phyloP scores from a whole-genome alignment of 371 early-diverging fungal genomes.

The Rhizomucor miehei region DNA sequence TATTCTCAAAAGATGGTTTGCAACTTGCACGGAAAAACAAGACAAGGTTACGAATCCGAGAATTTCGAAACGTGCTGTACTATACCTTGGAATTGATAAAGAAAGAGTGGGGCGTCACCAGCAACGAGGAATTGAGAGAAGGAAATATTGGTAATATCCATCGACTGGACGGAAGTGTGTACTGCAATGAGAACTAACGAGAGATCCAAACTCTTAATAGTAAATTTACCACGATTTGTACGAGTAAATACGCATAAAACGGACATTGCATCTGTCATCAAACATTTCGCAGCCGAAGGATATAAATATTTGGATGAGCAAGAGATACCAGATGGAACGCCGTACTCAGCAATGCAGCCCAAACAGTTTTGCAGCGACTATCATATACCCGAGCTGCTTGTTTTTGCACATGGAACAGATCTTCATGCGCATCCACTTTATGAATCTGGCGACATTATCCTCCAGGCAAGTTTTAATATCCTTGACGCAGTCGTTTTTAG shows the following conservation, averaged over 20 bases:
- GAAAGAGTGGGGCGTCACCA: constrained; percentile 56
- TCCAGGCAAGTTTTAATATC: constrained; percentile 59
- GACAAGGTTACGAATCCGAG: constrained; percentile 60
- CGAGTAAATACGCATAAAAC: constrained; percentile 73
- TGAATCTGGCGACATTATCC: constrained; percentile 72
- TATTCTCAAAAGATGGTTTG: constrained; percentile 76
- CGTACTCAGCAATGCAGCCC: no score
- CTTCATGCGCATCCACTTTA: constrained; percentile 79
- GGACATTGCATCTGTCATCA: constrained; percentile 66
- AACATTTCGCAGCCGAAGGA: constrained; percentile 59
- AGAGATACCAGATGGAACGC: constrained; percentile 10
- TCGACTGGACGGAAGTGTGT: constrained; percentile 37
- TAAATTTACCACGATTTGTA: constrained; percentile 67
- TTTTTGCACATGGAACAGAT: constrained; percentile 81
- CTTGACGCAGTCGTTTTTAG: background rate
- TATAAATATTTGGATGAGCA: constrained; percentile 46
- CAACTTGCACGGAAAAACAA: constrained; percentile 30
- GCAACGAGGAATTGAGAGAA: constrained; percentile 73
- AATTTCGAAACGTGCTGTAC: constrained; percentile 47
- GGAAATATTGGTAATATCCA: constrained; percentile 28
- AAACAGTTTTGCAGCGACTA: constrained; percentile 57
- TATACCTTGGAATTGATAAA: constrained; percentile 75
- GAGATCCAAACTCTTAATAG: background rate
- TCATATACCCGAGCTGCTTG: constrained; percentile 79
- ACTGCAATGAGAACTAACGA: background rate